These are phyloP conservation scores for Solanum commersonii DNA, from an alignment of 257 asterid genomes.

Conservation along the genomic window DNA sequence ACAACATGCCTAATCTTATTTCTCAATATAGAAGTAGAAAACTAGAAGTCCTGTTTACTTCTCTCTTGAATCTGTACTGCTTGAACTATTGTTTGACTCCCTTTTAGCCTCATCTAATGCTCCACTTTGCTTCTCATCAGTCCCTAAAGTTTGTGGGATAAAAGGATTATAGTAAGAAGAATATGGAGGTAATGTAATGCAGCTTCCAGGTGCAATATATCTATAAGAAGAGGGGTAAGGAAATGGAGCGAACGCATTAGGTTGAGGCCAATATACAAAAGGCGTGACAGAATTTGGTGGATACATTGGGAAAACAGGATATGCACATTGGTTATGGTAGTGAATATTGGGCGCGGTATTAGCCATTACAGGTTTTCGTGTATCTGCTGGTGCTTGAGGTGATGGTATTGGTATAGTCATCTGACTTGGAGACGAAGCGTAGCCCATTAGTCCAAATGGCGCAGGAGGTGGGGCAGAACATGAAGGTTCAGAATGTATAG, in stretches of 20 bases:
- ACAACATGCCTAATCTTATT: background rate
- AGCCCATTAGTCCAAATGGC: background rate
- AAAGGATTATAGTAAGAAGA: background rate
- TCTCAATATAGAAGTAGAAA: background rate
- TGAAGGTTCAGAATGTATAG: background rate
- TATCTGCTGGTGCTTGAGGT: background rate
- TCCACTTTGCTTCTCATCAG: background rate
- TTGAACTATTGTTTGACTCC: constrained; percentile 8
- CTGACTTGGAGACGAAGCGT: constrained; percentile 3
- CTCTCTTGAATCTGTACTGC: constrained; percentile 10
- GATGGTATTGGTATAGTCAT: background rate
- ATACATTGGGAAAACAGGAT: background rate
- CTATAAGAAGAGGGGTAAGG: constrained; percentile 4
- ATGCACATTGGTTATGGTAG: constrained; percentile 1
- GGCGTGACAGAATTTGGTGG: constrained; percentile 5
- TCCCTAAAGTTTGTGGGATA: background rate
- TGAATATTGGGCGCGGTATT: background rate
- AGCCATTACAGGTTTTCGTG: background rate
- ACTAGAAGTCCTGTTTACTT: background rate
- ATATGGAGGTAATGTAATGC: background rate
- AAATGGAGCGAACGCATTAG: background rate
- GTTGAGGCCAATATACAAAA: constrained; percentile 13
- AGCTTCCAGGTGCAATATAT: constrained; percentile 5
- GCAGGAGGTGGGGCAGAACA: background rate
- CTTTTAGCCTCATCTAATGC: constrained; percentile 4